These are phyloP conservation scores for Pterula multifida DNA, from an alignment of 1,284 basidiomycete species.

Conservation along the genomic window DNA sequence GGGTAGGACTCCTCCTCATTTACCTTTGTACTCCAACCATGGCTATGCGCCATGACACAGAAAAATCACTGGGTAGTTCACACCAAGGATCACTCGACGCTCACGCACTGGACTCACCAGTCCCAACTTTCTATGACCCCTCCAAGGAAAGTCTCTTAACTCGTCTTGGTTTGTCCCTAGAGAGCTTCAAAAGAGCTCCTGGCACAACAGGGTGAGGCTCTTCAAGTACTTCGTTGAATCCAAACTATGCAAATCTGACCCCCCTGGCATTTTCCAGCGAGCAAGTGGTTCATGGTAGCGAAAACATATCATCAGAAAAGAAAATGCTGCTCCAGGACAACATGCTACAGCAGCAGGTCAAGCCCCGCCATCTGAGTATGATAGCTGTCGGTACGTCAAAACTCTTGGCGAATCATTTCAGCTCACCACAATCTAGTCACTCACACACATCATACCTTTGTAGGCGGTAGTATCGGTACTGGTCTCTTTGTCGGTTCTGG, in stretches of 20 bases:
- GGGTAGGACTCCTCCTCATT: too few species aligned
- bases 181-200: slow-evolving; percentile 33
- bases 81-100: background rate
- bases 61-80: background rate
- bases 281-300: slow-evolving; percentile 21
- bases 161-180: slow-evolving; percentile 25
- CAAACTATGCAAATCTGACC: too few species aligned
- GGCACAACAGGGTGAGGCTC: slow-evolving; percentile 28
- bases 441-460: slow-evolving; percentile 1
- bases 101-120: background rate
- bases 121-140: slow-evolving; percentile 24
- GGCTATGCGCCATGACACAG: too few species aligned
- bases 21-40: too few species aligned
- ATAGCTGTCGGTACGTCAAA: slow-evolving; percentile 28
- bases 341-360: slow-evolving; percentile 35
- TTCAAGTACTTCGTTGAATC: background rate
- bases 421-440: background rate
- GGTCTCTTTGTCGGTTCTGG: slow-evolving; percentile 45
- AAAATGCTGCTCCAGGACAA: slow-evolving; percentile 25
- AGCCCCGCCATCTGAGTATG: slow-evolving; percentile 31
- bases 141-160: slow-evolving; percentile 31
- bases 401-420: too few species aligned
- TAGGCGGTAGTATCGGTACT: slow-evolving; percentile 39
- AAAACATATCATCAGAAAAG: slow-evolving; percentile 22
- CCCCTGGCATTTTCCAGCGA: slow-evolving; percentile 17